Conservation (phyloP, 139 green algal species). For the Spirogloea muscicola region DNA sequence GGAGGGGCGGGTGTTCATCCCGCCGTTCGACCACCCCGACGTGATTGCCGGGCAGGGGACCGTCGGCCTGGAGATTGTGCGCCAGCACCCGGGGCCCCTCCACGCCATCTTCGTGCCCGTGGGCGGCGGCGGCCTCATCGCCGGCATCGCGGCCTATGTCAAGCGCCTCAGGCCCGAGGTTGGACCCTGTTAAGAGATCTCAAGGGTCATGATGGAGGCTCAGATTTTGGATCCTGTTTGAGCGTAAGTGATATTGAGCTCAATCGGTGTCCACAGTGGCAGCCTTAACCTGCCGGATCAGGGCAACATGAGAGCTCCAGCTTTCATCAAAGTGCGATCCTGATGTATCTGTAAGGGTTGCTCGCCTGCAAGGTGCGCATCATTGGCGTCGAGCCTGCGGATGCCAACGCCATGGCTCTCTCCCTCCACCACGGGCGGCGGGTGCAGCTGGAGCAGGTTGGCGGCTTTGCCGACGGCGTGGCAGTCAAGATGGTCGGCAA, state of each 20-base stretch:
- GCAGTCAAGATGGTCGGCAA: too few relatives aligned
- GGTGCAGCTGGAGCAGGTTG: slow-evolving; percentile 65
- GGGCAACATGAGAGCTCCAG: too few relatives aligned
- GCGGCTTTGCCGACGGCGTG: slow-evolving; percentile 87
- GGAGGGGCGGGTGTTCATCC: slow-evolving; percentile 75
- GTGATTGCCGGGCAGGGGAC: slow-evolving; percentile 94
- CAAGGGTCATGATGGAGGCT: not conserved
- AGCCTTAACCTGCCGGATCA: too few relatives aligned
- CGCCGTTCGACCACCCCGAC: slow-evolving; percentile 92
- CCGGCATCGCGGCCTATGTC: slow-evolving; percentile 84
- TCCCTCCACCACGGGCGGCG: slow-evolving; percentile 60
- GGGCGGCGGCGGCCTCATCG: slow-evolving; percentile 86
- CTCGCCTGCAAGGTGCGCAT: slow-evolving; percentile 50
- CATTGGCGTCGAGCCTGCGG: slow-evolving; percentile 88
- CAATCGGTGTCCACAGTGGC: too few relatives aligned
- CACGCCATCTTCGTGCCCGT: slow-evolving; percentile 87
- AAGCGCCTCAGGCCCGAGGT: slow-evolving; percentile 74
- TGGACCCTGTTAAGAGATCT: not conserved
- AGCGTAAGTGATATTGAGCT: not conserved
- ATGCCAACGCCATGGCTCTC: slow-evolving; percentile 91
- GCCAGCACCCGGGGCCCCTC: slow-evolving; percentile 64
- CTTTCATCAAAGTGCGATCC: too few relatives aligned
- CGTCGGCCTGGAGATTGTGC: slow-evolving; percentile 87
- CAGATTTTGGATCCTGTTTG: not conserved
- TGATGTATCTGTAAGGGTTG: not conserved